Evolutionary conservation across 139 green algal genomes (phyloP), one percentile per base, ranked within the genome.

Genomic region (Chlamydomonas sphaeroides): DNA sequence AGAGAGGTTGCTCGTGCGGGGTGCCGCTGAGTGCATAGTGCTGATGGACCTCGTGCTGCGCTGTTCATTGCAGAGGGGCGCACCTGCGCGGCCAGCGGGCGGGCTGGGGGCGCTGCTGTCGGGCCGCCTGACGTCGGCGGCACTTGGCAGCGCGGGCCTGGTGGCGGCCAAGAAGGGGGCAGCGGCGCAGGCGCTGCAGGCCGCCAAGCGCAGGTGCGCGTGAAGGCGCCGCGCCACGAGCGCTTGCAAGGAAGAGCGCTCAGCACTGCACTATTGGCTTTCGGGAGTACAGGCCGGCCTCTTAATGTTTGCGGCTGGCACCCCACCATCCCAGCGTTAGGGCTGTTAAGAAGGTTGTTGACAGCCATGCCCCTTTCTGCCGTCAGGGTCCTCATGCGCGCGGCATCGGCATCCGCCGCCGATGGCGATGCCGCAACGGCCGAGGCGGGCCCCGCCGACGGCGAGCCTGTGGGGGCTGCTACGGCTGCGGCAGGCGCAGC

Each of bases 121-220:
- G 5, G 45, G 41, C 3, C 75, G 75, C 8, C 63, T 82, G 32
- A 82, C 61, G 42, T 72, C 61, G 2, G 63, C 75, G 33, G 42
- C 75, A 18, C 75, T 82, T 23, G 39, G 61, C 75, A 82, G 75
- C 75, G 69, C 73, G 10, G 75, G 75, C 39, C 74, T 80, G 21
- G 25, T 49, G 45, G 75, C 32, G 6, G 20, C 45, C n/a, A 72
- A 56, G 62, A 82, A 82, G 21, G 20, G n/a, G 25, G 75, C 59
- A 1, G 75, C 75, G 2, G 61, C 62, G 59, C 75, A 82, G 45
- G 75, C 75, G 41, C n/a, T 82, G 39, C 75, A 72, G 62, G 75
- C 75, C 10, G 75, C 75, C 4, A 38, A 32, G 33, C 42, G 45
- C 14, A 63, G 75, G 75, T 82, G 75, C 21, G 74, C 30, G n/a